These are phyloP conservation scores for Eimeria praecox DNA, from an alignment of 169 alveolate genomes.

Conservation along the genomic window DNA sequence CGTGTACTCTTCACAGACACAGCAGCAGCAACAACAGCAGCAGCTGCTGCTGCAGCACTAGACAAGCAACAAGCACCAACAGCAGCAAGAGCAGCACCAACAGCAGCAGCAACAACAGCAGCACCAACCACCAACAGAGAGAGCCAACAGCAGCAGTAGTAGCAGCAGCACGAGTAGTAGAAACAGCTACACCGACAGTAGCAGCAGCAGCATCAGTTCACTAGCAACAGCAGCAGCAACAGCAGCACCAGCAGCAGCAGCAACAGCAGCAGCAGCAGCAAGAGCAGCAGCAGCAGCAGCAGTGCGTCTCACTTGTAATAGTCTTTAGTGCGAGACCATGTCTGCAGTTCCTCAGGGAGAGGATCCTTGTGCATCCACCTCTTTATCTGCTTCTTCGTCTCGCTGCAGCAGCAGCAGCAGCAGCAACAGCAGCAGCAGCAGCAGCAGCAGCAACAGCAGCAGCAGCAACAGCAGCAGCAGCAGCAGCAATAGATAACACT, in stretches of 20 bases:
- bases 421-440: conserved; percentile 65
- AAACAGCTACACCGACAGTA: neutral
- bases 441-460: conserved; percentile 40
- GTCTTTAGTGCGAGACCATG: conserved; percentile 65
- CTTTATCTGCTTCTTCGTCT: conserved; percentile 24
- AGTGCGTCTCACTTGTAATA: conserved; percentile 26
- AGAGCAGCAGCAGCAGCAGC: conserved; percentile 30
- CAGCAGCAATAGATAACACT: neutral
- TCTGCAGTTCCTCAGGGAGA: conserved; percentile 76
- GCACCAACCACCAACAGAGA: too few relatives aligned
- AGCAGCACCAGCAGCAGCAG: neutral
- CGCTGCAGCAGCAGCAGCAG: conserved; percentile 59
- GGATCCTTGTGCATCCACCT: conserved; percentile 71
- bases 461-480: neutral
- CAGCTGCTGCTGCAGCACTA: too few relatives aligned
- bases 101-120: neutral
- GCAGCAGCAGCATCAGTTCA: too few relatives aligned
- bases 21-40: neutral
- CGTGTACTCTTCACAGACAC: conserved; percentile 49
- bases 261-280: neutral
- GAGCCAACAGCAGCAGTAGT: conserved; percentile 28
- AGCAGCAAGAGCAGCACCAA: conserved; percentile 6
- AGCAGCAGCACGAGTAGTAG: neutral
- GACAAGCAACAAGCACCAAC: neutral
- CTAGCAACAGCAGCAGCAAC: neutral